Evolutionary conservation across 2,329 filamentous ascomycete genomes (phyloP).

Genomic region (Alternaria sp.): DNA sequence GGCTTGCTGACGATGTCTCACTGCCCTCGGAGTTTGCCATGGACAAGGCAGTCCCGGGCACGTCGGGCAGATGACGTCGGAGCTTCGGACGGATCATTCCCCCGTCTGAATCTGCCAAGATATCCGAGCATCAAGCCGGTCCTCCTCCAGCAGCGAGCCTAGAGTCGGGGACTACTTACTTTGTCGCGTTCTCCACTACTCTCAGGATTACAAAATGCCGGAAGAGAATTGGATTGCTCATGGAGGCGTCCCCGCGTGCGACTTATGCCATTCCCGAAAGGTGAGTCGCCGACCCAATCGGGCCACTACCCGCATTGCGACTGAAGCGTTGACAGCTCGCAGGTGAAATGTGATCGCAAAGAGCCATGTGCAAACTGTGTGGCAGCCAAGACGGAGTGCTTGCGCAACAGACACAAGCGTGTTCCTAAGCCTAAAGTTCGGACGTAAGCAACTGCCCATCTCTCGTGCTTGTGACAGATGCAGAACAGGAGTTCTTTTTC

Average conservation of each 20-base stretch:
- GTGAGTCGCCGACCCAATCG: neutral
- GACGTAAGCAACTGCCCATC: slow-evolving; percentile 23
- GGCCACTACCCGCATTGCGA: neutral
- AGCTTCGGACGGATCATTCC: slow-evolving; percentile 3
- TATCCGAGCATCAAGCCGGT: slow-evolving; percentile 6
- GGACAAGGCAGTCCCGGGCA: neutral
- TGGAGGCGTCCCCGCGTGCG: slow-evolving; percentile 40
- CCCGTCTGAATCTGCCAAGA: slow-evolving; percentile 8
- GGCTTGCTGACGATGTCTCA: neutral
- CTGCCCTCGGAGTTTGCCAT: neutral
- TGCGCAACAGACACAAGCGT: slow-evolving; percentile 41
- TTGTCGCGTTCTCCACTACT: neutral
- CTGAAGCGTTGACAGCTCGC: neutral
- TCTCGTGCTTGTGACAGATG: neutral
- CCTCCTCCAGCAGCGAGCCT: neutral
- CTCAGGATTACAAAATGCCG: slow-evolving; percentile 24
- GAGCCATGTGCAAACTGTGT: slow-evolving; percentile 42
- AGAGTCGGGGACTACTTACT: neutral
- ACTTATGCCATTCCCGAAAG: slow-evolving; percentile 35
- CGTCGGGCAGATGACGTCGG: neutral
- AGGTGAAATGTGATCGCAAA: slow-evolving; percentile 46
- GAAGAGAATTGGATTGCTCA: slow-evolving; percentile 42
- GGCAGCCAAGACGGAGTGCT: slow-evolving; percentile 32
- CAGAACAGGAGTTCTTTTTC: neutral
- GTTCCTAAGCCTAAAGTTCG: slow-evolving; percentile 31